A percentile compares a stretch with the other conserved stretches of the same genome.
Conservation (phyloP, 2,329 filamentous ascomycete genomes). For the Beauveria caledonica region DNA sequence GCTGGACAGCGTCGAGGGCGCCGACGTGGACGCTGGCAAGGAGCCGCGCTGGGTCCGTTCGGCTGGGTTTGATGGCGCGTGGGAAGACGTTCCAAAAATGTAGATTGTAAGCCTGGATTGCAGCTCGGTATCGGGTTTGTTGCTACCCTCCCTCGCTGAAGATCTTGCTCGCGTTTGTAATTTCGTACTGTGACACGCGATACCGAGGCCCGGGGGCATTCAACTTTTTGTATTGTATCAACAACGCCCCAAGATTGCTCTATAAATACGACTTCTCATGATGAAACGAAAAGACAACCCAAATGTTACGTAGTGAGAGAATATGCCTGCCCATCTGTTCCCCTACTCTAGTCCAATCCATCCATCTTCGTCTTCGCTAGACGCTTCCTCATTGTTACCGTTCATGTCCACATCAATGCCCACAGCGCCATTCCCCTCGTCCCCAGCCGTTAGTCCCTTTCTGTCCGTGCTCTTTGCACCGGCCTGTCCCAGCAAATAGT, state of each 20-base stretch:
- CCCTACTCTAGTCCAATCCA: slow-evolving; percentile 43
- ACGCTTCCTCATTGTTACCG: slow-evolving; percentile 24
- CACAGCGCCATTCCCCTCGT: slow-evolving; percentile 19
- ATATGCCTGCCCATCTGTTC: background rate
- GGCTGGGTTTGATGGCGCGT: slow-evolving; percentile 57
- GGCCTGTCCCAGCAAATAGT: slow-evolving; percentile 61
- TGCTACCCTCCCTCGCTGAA: too few relatives aligned
- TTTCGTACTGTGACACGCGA: background rate
- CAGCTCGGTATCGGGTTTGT: background rate
- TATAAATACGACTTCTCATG: slow-evolving; percentile 7
- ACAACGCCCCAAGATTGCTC: slow-evolving; percentile 12
- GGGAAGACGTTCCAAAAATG: slow-evolving; percentile 38
- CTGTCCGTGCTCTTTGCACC: slow-evolving; percentile 20
- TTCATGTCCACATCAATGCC: slow-evolving; percentile 22
- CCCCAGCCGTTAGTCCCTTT: slow-evolving; percentile 14
- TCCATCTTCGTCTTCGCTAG: slow-evolving; percentile 33
- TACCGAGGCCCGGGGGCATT: slow-evolving; percentile 7
- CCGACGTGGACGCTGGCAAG: slow-evolving; percentile 14
- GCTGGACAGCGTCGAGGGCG: slow-evolving; percentile 50
- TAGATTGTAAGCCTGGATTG: background rate
- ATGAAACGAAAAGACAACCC: background rate
- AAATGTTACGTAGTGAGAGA: slow-evolving; percentile 6
- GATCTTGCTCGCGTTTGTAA: background rate
- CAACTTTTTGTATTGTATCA: slow-evolving; percentile 13
- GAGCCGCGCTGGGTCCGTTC: slow-evolving; percentile 51